Percentiles rank a stretch among this genome's conserved stretches.
phyloP scores from a whole-genome alignment of 2,329 filamentous ascomycete genomes.

The Cryphonectria nitschkei region DNA sequence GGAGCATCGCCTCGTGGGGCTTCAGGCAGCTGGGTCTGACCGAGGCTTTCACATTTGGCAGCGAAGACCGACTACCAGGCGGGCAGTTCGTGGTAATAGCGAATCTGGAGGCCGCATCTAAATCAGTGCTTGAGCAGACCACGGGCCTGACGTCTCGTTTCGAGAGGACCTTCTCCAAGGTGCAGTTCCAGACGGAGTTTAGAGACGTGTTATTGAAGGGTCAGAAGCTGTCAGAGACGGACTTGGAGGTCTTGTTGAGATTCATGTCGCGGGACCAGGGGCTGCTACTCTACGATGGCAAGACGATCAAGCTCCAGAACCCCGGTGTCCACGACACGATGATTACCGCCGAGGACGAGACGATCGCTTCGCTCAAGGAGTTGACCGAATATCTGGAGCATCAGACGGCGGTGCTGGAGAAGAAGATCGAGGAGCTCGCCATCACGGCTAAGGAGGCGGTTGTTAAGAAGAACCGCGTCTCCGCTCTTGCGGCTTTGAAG shows the following conservation, averaged over 20 bases:
- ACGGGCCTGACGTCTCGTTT: conserved; percentile 53
- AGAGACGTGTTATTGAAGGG: conserved; percentile 54
- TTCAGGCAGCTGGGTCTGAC: conserved; percentile 69
- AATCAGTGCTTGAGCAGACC: conserved; percentile 53
- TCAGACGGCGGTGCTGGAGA: conserved; percentile 69
- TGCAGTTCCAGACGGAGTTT: conserved; percentile 66
- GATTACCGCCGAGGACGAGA: conserved; percentile 78
- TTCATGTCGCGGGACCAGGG: conserved; percentile 72
- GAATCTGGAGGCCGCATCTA: conserved; percentile 64
- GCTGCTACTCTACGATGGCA: conserved; percentile 61
- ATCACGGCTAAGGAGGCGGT: conserved; percentile 72
- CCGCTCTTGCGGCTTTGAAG: conserved; percentile 77
- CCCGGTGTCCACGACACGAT: conserved; percentile 47
- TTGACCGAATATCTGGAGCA: conserved; percentile 75
- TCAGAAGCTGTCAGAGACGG: conserved; percentile 59
- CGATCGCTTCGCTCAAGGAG: conserved; percentile 82
- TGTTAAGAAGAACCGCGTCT: conserved; percentile 69
- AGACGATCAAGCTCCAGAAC: conserved; percentile 74
- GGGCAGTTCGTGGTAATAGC: conserved; percentile 69
- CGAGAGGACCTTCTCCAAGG: conserved; percentile 69
- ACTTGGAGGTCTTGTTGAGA: conserved; percentile 70
- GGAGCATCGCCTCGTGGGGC: conserved; percentile 76
- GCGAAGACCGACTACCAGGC: conserved; percentile 59
- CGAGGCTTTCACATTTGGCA: conserved; percentile 44
- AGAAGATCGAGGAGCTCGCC: conserved; percentile 68